Evolutionary conservation across 345 rosid genomes (phyloP), one percentile per base, ranked within the genome.

Genomic region (Odontarrhena argentea): DNA sequence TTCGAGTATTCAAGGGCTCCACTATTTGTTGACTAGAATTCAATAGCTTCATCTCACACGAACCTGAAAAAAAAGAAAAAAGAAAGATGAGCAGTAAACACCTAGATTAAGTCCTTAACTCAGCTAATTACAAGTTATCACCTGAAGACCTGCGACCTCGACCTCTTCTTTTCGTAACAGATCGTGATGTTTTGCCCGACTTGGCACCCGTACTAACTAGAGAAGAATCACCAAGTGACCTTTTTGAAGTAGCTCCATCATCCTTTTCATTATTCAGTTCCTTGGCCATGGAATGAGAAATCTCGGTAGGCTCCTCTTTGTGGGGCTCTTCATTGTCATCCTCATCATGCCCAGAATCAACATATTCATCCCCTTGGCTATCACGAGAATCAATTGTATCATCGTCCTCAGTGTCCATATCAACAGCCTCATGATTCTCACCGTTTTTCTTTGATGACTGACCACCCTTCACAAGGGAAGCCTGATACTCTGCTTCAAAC

Each of bases 401-500:
- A 75, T 79, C 81, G 36, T 77, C 83, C 18, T 85, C 86, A 63
- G 77, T 71, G 68, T 81, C 85, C 41, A 40, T 63, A 68, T 80
- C 81, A 69, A 65, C 75, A 10, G 55, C 57, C 50, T 76, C 86
- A 57, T 73, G 67, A 36, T 63, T 62, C 51, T 46, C 76, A 50
- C 70, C 69, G 9, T 14, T 40, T 41, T 55, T 70, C 50, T 79
- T 78, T 14, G 50, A 73, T 11, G 69, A 70, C 13, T 59, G 63
- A 35, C 76, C 81, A 37, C 68, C 65, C 71, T 67, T 75, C 65
- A 78, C 81, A 63, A 91, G 67, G 18, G 97, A 85, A 34, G 91
- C 89, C 78, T 88, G 91, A 55, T 88, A 94, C 81, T 88, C 89
- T 0, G 75, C 86, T 81, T 94, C 96, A 69, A 84, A 94, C 79